A percentile compares a stretch with the other conserved stretches of the same genome.
These are phyloP conservation scores for Leccinellum luteum DNA, from an alignment of 768 basidiomycete species.

Conservation along the genomic window DNA sequence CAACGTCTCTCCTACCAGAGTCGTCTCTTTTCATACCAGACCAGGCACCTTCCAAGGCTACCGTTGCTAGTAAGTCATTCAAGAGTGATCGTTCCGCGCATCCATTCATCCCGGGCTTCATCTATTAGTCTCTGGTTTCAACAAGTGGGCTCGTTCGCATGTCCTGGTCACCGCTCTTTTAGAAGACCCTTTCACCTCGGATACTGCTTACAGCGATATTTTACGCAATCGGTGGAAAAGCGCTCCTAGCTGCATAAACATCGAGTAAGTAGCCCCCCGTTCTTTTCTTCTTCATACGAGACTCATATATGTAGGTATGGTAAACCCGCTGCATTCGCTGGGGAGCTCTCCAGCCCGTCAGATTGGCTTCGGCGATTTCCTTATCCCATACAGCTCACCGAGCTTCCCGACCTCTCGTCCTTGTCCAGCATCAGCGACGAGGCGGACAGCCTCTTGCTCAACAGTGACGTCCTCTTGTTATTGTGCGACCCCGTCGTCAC, in stretches of 20 bases:
- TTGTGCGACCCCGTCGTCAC: constrained; percentile 60
- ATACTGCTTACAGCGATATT: constrained; percentile 39
- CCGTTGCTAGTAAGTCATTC: constrained; percentile 45
- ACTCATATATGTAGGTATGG: constrained; percentile 19
- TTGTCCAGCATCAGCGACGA: constrained; percentile 15
- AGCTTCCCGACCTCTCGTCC: constrained; percentile 28
- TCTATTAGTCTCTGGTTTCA: constrained; percentile 60
- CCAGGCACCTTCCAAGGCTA: constrained; percentile 36
- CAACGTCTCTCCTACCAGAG: constrained; percentile 31
- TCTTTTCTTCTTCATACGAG: not conserved
- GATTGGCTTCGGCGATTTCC: constrained; percentile 58
- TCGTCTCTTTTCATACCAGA: constrained; percentile 27
- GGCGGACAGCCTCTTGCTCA: constrained; percentile 21
- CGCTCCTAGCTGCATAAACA: constrained; percentile 20
- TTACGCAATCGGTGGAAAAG: constrained; percentile 52
- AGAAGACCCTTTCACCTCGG: constrained; percentile 66
- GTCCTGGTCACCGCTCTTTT: constrained; percentile 70
- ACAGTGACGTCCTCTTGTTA: constrained; percentile 63
- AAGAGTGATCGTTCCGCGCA: not conserved
- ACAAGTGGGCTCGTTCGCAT: constrained; percentile 50
- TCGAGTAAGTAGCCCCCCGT: constrained; percentile 23
- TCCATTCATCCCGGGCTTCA: constrained; percentile 1
- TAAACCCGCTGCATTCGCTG: constrained; percentile 15
- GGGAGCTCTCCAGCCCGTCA: constrained; percentile 43
- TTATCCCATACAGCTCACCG: constrained; percentile 47